Conservation (phyloP, 495 filamentous ascomycete genomes). For the Penicillium roqueforti region DNA sequence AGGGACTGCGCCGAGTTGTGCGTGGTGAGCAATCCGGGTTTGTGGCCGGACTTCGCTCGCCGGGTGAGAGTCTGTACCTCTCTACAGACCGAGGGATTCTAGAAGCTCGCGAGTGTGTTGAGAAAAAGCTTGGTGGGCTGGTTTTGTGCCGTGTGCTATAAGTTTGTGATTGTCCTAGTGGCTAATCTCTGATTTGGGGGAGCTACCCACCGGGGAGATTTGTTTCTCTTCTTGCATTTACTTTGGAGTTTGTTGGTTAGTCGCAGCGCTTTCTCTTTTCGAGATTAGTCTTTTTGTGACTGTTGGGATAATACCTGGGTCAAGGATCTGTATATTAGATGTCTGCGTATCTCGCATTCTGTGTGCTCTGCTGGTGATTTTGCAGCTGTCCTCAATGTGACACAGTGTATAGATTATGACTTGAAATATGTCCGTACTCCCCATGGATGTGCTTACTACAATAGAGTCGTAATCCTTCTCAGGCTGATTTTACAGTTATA, state of each 20-base stretch:
- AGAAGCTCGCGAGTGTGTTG: constrained; percentile 82
- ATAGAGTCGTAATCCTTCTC: not conserved
- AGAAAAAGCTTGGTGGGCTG: constrained; percentile 80
- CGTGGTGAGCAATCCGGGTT: constrained; percentile 60
- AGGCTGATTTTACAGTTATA: not conserved
- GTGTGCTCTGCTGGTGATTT: constrained; percentile 17
- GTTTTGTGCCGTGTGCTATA: constrained; percentile 66
- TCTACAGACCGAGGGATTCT: constrained; percentile 74
- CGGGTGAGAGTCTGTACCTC: constrained; percentile 83
- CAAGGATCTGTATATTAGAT: constrained; percentile 41
- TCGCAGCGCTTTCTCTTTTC: constrained; percentile 37
- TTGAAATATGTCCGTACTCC: constrained; percentile 22
- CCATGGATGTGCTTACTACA: not conserved
- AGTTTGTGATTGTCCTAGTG: constrained; percentile 11
- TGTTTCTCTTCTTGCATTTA: constrained; percentile 37
- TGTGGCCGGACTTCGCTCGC: constrained; percentile 65
- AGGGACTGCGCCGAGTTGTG: constrained; percentile 57
- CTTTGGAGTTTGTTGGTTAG: constrained; percentile 41
- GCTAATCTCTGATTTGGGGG: constrained; percentile 4
- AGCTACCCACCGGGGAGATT: constrained; percentile 9
- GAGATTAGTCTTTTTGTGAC: constrained; percentile 30
- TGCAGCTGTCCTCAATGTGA: constrained; percentile 15
- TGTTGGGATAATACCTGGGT: constrained; percentile 35
- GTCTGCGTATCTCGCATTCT: constrained; percentile 25
- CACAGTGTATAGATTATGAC: constrained; percentile 30